These are phyloP conservation scores for Luvunga scandens DNA, from an alignment of 345 rosid species.

Conservation along the genomic window DNA sequence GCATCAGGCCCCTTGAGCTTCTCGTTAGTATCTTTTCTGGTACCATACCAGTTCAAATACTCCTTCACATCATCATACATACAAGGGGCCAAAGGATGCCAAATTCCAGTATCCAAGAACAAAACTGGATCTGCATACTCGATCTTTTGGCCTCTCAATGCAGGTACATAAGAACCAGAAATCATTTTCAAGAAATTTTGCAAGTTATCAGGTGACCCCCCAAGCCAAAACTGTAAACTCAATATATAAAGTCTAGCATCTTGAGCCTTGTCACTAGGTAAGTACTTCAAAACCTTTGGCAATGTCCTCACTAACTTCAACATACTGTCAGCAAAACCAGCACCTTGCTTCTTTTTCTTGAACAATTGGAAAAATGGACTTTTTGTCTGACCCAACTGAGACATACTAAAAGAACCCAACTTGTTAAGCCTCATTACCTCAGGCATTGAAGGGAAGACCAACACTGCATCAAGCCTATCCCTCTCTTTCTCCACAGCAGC, in stretches of 20 bases:
- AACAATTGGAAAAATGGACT: conserved; percentile 91
- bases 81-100: conserved; percentile 96
- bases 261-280: conserved; percentile 97
- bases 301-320: conserved; percentile 90
- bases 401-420: conserved; percentile 95
- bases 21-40: conserved; percentile 76
- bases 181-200: conserved; percentile 97
- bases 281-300: conserved; percentile 94
- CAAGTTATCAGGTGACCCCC: conserved; percentile 92
- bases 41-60: conserved; percentile 89
- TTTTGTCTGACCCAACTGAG: conserved; percentile 94
- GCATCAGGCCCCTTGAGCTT: conserved; percentile 65
- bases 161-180: conserved; percentile 86
- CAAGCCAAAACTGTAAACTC: conserved; percentile 98
- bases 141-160: conserved; percentile 66
- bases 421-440: conserved; percentile 98
- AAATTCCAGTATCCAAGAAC: conserved; percentile 86
- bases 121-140: conserved; percentile 88
- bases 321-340: conserved; percentile 97
- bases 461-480: conserved; percentile 93
- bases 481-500: conserved; percentile 90
- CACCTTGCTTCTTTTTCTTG: conserved; percentile 89
- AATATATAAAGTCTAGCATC: conserved; percentile 95
- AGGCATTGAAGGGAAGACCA: conserved; percentile 99
- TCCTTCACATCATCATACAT: conserved; percentile 98